Base-by-base conservation (phyloP, 2,329 filamentous ascomycete species). In the Aspergillus hortae region DNA sequence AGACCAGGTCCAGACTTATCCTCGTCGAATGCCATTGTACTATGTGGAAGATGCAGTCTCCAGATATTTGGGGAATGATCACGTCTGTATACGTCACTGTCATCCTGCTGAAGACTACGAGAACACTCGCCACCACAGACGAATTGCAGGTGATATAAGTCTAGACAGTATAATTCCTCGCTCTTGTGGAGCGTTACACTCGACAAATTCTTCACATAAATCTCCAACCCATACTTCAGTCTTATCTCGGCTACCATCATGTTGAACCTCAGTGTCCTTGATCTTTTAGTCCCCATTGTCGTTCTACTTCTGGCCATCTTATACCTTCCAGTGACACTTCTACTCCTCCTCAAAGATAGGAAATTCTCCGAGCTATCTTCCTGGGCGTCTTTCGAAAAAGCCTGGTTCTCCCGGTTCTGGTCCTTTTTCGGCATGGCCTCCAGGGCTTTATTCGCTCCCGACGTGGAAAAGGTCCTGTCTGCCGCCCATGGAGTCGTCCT, bases 321-420 rank as follows among this genome's bases (percentile, higher is more conserved):
- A 30, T 52, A 48, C 30, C 30, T 52, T 36, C 50, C 50, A 30
- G 33, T 52, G 14, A 48, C 50, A 19, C 17, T 44, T 21, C n/a
- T 52, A 25, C 15, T 40, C 46, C 25, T 52, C 4, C 32, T 52
- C 17, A 48, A 44, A 45, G 32, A 52, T 23, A 10, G 19, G 19
- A 52, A 27, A 47, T 30, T 48, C 40, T n/a, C 36, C 27, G 17
- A 33, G 27, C 21, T 52, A 4, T 25, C 32, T 19, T 44, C 44
- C 19, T 48, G 40, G 44, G 6, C 23, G 4, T 17, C 45, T 17
- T 52, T 52, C 44, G 44, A 48, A 25, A 25, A 42, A 12, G 27
- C 40, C 45, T 52, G 50, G 50, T 52, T 52, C 33, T 35, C 38
- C 14, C 50, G 44, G 14, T 52, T 52, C 44, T 52, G 50, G 50